Evolutionary conservation across 192 early-diverging fungal genomes (phyloP).

Genomic region (Funneliformis mosseae): DNA sequence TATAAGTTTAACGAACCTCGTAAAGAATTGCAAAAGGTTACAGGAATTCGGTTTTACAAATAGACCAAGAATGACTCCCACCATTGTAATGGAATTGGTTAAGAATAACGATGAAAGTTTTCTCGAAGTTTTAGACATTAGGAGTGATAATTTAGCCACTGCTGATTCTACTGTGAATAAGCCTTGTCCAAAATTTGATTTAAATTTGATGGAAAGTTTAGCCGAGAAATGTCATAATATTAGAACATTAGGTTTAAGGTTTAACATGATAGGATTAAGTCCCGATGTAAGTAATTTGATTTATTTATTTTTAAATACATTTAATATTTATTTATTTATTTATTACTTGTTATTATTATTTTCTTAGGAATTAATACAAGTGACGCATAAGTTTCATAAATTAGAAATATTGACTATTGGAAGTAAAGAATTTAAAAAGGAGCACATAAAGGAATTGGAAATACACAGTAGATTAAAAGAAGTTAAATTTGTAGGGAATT

Average conservation of each 20-base stretch:
- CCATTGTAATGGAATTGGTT: background rate
- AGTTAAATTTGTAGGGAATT: background rate
- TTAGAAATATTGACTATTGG: conserved; percentile 3
- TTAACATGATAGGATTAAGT: conserved; percentile 7
- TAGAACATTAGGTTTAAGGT: background rate
- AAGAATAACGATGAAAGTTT: background rate
- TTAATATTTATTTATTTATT: too few relatives aligned
- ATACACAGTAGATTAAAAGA: conserved; percentile 2
- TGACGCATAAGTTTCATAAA: background rate
- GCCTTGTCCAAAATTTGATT: conserved; percentile 17
- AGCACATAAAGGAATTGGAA: conserved; percentile 7
- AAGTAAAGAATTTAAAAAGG: conserved; percentile 7
- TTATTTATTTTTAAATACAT: background rate
- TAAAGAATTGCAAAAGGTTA: conserved; percentile 1
- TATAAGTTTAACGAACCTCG: background rate
- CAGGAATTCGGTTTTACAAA: background rate
- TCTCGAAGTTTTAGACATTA: conserved; percentile 3
- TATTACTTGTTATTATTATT: too few relatives aligned
- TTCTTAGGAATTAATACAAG: background rate
- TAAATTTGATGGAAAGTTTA: background rate
- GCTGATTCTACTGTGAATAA: background rate
- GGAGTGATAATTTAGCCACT: background rate
- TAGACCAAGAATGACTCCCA: conserved; percentile 14
- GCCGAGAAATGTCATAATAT: background rate
- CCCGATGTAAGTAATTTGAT: conserved; percentile 17